Evolutionary conservation across 176 grass and related monocot species (phyloP).

Genomic region (Saccharum spontaneum): DNA sequence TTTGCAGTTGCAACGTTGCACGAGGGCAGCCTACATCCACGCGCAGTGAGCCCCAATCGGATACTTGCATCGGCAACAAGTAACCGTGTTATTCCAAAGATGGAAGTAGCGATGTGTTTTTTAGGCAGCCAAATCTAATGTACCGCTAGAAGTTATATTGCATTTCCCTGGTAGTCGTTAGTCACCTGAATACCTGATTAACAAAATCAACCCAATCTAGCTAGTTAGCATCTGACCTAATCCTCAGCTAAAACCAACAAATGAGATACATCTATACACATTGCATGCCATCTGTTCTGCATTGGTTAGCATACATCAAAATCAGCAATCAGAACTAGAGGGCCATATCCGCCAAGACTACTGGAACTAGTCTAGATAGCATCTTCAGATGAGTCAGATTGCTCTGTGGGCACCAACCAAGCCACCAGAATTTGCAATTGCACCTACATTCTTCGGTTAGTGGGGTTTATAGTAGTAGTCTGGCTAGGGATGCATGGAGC

Average conservation of each 20-base stretch:
- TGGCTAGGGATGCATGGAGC: constrained; percentile 45
- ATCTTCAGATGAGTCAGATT: background rate
- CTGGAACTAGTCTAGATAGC: constrained; percentile 3
- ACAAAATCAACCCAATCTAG: constrained; percentile 44
- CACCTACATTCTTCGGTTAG: constrained; percentile 50
- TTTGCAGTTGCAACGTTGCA: background rate
- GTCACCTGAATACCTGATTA: constrained; percentile 14
- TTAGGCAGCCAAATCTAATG: background rate
- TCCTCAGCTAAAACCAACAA: constrained; percentile 32
- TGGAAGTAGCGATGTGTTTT: background rate
- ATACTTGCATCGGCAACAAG: background rate
- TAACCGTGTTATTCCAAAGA: background rate
- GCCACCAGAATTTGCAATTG: constrained; percentile 44
- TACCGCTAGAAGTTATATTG: constrained; percentile 2
- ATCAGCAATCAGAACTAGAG: constrained; percentile 14
- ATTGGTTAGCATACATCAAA: constrained; percentile 17
- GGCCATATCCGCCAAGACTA: constrained; percentile 15
- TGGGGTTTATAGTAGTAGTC: constrained; percentile 27
- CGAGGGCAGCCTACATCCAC: background rate
- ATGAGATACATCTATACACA: constrained; percentile 47
- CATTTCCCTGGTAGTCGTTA: constrained; percentile 14
- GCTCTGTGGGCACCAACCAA: background rate
- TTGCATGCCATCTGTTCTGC: constrained; percentile 31
- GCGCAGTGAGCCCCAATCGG: background rate
- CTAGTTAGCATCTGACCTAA: constrained; percentile 33